A percentile compares a stretch with the other conserved stretches of the same genome.
Evolutionary conservation across 2,329 filamentous ascomycete species (phyloP).

Genomic region (Colletotrichum sp.): DNA sequence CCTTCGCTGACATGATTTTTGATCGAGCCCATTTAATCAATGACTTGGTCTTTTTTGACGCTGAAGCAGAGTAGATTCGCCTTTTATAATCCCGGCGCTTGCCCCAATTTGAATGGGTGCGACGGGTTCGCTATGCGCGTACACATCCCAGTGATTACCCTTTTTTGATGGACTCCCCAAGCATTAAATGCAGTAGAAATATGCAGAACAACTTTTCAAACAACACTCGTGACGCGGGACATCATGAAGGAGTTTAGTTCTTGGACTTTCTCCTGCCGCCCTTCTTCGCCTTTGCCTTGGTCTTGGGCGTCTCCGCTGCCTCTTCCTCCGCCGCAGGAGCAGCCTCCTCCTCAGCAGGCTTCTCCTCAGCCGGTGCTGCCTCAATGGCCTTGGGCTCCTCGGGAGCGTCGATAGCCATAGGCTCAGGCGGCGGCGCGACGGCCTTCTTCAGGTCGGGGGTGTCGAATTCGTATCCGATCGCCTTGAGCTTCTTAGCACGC

Average conservation of each 20-base stretch:
- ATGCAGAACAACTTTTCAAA: not conserved
- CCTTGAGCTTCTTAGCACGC: conserved; percentile 78
- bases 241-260: conserved; percentile 33
- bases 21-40: conserved; percentile 33
- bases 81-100: conserved; percentile 66
- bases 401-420: conserved; percentile 35
- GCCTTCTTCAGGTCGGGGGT: conserved; percentile 71
- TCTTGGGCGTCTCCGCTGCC: conserved; percentile 28
- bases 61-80: conserved; percentile 60
- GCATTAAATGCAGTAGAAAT: not conserved
- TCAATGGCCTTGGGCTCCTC: conserved; percentile 37
- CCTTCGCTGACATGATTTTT: conserved; percentile 45
- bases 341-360: conserved; percentile 33
- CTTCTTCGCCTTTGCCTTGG: conserved; percentile 36
- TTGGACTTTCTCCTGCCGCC: conserved; percentile 36
- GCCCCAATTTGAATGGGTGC: conserved; percentile 50
- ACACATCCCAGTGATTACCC: conserved; percentile 42
- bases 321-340: conserved; percentile 31
- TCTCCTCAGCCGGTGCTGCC: conserved; percentile 38
- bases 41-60: conserved; percentile 50
- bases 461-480: conserved; percentile 83
- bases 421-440: conserved; percentile 42
- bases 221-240: conserved; percentile 4
- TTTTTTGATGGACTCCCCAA: not conserved
- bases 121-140: conserved; percentile 68